phyloP scores from a whole-genome alignment of 768 basidiomycete species.

The Suillus sp. region DNA sequence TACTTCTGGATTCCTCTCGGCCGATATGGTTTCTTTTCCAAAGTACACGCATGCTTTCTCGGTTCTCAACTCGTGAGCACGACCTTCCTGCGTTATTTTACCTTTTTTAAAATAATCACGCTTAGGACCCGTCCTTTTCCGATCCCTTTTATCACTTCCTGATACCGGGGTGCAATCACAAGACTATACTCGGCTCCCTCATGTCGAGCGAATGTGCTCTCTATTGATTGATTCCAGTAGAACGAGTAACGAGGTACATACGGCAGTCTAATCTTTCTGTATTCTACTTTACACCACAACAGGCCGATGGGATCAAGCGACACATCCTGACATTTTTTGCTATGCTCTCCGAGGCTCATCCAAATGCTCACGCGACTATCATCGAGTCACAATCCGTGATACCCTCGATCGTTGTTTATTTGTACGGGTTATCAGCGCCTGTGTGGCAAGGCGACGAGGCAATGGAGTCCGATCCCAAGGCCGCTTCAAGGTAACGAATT shows the following conservation, averaged over 20 bases:
- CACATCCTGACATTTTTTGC: slow-evolving; percentile 43
- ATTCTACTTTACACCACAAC: slow-evolving; percentile 9
- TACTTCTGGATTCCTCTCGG: slow-evolving; percentile 52
- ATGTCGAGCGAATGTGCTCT: slow-evolving; percentile 53
- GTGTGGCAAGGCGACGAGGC: slow-evolving; percentile 69
- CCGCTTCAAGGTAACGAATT: slow-evolving; percentile 26
- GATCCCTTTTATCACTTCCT: slow-evolving; percentile 43
- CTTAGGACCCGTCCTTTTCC: slow-evolving; percentile 46
- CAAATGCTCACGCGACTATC: slow-evolving; percentile 40
- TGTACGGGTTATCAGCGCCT: slow-evolving; percentile 52
- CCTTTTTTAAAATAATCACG: slow-evolving; percentile 7
- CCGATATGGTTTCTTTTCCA: slow-evolving; percentile 53
- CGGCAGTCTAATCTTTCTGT: slow-evolving; percentile 6
- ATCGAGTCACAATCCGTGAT: slow-evolving; percentile 56
- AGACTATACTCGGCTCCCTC: slow-evolving; percentile 37
- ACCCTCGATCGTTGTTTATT: slow-evolving; percentile 62
- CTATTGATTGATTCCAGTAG: slow-evolving; percentile 47
- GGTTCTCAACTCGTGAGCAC: slow-evolving; percentile 57
- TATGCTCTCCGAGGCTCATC: slow-evolving; percentile 41
- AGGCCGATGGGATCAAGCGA: slow-evolving; percentile 41
- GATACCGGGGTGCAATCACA: slow-evolving; percentile 26
- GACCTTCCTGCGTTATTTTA: slow-evolving; percentile 2
- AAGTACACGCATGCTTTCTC: slow-evolving; percentile 50
- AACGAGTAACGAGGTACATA: slow-evolving; percentile 44
- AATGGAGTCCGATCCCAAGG: slow-evolving; percentile 39